Percentiles rank a stretch among this genome's conserved stretches.
These are phyloP conservation scores for Phascolomyces articulosus DNA, from an alignment of 371 early-diverging fungal species.

Conservation along the genomic window DNA sequence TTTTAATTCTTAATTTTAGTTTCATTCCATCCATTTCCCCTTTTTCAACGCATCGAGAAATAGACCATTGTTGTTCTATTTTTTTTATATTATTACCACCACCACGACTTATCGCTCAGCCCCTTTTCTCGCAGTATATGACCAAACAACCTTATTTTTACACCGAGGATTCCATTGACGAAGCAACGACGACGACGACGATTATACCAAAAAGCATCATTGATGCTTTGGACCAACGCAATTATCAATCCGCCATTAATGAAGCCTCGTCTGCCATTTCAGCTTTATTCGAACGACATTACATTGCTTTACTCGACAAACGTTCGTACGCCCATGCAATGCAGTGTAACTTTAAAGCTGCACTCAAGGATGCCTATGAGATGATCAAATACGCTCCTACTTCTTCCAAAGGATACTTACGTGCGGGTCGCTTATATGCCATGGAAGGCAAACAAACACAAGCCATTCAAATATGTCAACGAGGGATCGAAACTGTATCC, in stretches of 20 bases:
- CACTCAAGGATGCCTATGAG: neutral
- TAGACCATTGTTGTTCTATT: no score
- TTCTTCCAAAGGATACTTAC: neutral
- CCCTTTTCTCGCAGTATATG: no score
- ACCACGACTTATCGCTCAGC: no score
- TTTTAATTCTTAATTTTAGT: neutral
- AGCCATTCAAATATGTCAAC: neutral
- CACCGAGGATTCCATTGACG: no score
- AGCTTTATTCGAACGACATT: neutral
- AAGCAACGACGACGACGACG: neutral
- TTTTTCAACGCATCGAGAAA: no score
- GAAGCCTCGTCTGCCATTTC: constrained; percentile 1
- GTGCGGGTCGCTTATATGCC: neutral
- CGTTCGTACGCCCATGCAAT: neutral
- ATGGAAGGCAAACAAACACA: neutral
- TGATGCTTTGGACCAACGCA: neutral
- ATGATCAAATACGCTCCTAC: neutral
- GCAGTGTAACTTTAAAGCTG: neutral
- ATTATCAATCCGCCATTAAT: neutral
- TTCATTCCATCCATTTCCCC: no score
- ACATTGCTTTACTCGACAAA: neutral
- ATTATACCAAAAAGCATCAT: neutral
- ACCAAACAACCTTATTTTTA: no score
- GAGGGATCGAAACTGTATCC: neutral
- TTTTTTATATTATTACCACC: no score